Evolutionary conservation across 179 eudicot species (phyloP).

Genomic region (Gypsophila paniculata): DNA sequence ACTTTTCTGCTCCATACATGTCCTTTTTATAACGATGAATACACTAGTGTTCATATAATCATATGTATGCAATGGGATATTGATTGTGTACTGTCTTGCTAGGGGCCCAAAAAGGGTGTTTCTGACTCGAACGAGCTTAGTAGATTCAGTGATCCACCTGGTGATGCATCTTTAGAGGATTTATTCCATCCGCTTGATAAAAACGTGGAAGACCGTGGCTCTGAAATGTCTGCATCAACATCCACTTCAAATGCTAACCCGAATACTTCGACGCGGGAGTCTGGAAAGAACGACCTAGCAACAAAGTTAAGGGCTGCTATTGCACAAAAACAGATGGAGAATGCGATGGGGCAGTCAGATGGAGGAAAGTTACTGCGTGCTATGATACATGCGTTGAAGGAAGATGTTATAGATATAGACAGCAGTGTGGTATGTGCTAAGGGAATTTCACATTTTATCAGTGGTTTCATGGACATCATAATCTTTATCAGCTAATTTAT

Average conservation of each 20-base stretch:
- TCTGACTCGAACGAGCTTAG: slow-evolving; percentile 59
- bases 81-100: slow-evolving; percentile 24
- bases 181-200: slow-evolving; percentile 75
- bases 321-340: slow-evolving; percentile 82
- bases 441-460: slow-evolving; percentile 5
- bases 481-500: neutral
- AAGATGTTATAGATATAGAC: slow-evolving; percentile 79
- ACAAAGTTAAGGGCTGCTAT: slow-evolving; percentile 82
- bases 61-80: neutral
- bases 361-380: slow-evolving; percentile 77
- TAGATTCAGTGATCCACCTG: slow-evolving; percentile 91
- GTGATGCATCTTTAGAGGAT: slow-evolving; percentile 94
- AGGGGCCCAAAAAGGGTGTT: slow-evolving; percentile 51
- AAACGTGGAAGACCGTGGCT: slow-evolving; percentile 35
- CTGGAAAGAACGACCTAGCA: slow-evolving; percentile 70
- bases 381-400: slow-evolving; percentile 78
- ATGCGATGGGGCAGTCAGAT: slow-evolving; percentile 59
- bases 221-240: slow-evolving; percentile 70
- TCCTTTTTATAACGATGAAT: neutral
- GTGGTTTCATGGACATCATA: slow-evolving; percentile 8
- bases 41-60: neutral
- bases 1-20: neutral
- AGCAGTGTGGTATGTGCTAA: slow-evolving; percentile 63
- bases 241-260: slow-evolving; percentile 52
- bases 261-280: slow-evolving; percentile 38